Percentiles rank a stretch among this genome's conserved stretches.
Conservation (phyloP, 768 basidiomycete species). For the Lentinula aciculospora region DNA sequence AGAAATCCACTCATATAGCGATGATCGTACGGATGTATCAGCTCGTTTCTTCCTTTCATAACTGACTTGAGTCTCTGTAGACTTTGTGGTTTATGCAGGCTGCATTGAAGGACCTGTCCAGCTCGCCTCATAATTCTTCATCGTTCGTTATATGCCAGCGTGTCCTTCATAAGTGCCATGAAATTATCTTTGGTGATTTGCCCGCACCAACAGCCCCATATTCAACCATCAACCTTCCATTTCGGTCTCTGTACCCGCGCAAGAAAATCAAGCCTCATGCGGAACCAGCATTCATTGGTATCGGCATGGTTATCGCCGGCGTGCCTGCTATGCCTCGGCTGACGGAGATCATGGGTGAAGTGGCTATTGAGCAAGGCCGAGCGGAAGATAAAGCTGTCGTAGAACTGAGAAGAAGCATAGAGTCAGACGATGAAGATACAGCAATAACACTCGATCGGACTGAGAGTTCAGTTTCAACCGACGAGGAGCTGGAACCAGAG, state of each 20-base stretch:
- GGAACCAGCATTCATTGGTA: slow-evolving; percentile 76
- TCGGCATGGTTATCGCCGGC: slow-evolving; percentile 77
- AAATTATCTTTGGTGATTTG: slow-evolving; percentile 92
- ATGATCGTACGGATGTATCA: slow-evolving; percentile 59
- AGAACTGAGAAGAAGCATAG: slow-evolving; percentile 39
- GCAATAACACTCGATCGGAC: slow-evolving; percentile 19
- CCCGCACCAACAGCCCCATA: slow-evolving; percentile 69
- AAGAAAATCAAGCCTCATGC: slow-evolving; percentile 69
- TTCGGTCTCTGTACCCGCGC: slow-evolving; percentile 41
- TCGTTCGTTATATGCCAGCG: slow-evolving; percentile 92
- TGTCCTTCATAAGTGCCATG: slow-evolving; percentile 85
- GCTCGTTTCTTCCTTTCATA: slow-evolving; percentile 11
- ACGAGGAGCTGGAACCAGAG: slow-evolving; percentile 40
- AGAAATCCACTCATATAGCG: slow-evolving; percentile 90
- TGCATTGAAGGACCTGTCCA: slow-evolving; percentile 74
- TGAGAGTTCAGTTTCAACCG: slow-evolving; percentile 16
- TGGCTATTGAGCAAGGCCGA: slow-evolving; percentile 88
- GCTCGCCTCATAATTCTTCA: slow-evolving; percentile 49
- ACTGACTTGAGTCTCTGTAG: slow-evolving; percentile 31
- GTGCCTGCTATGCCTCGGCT: slow-evolving; percentile 71
- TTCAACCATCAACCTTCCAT: slow-evolving; percentile 42
- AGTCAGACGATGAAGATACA: slow-evolving; percentile 39
- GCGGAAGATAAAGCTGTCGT: slow-evolving; percentile 50
- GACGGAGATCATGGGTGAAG: slow-evolving; percentile 68
- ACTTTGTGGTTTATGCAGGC: slow-evolving; percentile 99